A percentile compares a stretch with the other conserved stretches of the same genome.
Conservation (phyloP, 2,329 filamentous ascomycete genomes). For the Orbilia blumenaviensis region DNA sequence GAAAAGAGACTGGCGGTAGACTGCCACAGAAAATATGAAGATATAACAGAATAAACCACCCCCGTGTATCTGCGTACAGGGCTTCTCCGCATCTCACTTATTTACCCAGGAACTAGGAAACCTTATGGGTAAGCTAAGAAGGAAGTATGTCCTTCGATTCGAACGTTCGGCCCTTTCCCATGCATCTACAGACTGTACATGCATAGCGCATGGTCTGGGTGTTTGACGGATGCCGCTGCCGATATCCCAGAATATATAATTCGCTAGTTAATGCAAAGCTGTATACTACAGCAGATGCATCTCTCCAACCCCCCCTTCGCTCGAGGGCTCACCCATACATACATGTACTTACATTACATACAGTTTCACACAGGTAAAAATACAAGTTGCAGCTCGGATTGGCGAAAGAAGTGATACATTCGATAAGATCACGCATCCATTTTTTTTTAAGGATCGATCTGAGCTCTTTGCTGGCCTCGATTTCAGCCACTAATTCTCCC, state of each 20-base stretch:
- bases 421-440: too few species aligned
- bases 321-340: neutral
- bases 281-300: neutral
- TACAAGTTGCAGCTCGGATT: too few species aligned
- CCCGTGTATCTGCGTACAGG: too few species aligned
- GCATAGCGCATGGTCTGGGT: constrained; percentile 1
- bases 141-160: constrained; percentile 4
- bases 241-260: constrained; percentile 14
- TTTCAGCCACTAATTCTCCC: too few species aligned
- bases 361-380: too few species aligned
- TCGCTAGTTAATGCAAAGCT: neutral
- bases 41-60: neutral
- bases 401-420: too few species aligned
- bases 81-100: constrained; percentile 9
- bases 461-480: too few species aligned
- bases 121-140: too few species aligned
- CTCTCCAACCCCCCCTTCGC: neutral
- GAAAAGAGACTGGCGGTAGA: too few species aligned
- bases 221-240: constrained; percentile 6
- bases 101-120: neutral
- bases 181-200: neutral
- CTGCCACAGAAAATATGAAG: neutral
- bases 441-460: too few species aligned
- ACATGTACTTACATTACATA: neutral
- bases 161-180: constrained; percentile 5